Evolutionary conservation across 2,329 filamentous ascomycete species (phyloP), one percentile per base, ranked within the genome.

Genomic region (Epichloe scottii): DNA sequence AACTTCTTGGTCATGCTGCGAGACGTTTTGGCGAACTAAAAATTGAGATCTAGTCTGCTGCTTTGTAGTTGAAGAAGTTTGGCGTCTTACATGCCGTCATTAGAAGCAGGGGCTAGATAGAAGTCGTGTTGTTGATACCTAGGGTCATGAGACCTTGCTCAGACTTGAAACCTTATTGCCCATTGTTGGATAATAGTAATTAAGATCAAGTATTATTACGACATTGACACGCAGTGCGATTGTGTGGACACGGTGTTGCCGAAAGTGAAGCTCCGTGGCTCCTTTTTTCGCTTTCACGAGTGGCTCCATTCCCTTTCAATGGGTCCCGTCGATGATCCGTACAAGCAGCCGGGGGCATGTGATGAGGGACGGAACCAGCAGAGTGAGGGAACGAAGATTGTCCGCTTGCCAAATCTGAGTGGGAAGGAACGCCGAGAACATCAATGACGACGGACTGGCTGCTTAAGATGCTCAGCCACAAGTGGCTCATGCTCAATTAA

Each of bases 1-100:
- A 82, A 84, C 55, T 95, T 96, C 66, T 67, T 91, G 63, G 72
- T 78, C 48, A 93, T 95, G 86, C 68, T 95, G 62, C 79, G 89
- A 59, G 77, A 81, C 60, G 88, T 95, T 40, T 72, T 95, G 61
- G 87, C 89, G 26, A 79, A 87, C 1, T 30, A 11, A n/a, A n/a
- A n/a, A 30, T 60, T 91, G 77, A 48, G 46, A n/a, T 33, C 14
- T 17, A 30, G 7, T 46, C 35, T 37, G 19, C 17, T 34, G 19
- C n/a, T n/a, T 46, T 14, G 11, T 19, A 14, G 21, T 23, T 12
- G 3, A 42, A 14, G 40, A 38, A 14, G 17, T 23, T 42, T 15
- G n/a, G 8, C 17, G 11, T 42, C 26, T 30, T 30, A 4, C 26
- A 30, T 30, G 8, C 26, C 19, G 40, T 21, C 19, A 21, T 23